Conservation (phyloP, 2,329 filamentous ascomycete genomes). For the Aureobasidium sp. region DNA sequence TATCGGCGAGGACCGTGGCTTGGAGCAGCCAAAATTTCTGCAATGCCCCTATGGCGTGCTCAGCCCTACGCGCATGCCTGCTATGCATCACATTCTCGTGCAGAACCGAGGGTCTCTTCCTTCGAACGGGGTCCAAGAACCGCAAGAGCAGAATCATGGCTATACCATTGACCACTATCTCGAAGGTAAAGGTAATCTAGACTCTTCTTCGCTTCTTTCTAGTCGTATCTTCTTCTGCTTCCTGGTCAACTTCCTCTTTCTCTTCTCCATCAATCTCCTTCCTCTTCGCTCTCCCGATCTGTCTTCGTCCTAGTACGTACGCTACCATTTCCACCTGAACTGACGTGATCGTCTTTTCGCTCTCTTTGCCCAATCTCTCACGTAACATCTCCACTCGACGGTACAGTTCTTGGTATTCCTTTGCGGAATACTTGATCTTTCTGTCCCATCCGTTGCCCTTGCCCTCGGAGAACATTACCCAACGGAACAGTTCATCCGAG, state of each 20-base stretch:
- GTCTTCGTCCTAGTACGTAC: conserved; percentile 53
- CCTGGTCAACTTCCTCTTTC: neutral
- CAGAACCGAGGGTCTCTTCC: neutral
- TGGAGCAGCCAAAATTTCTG: neutral
- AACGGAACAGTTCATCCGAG: conserved; percentile 69
- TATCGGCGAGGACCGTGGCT: neutral
- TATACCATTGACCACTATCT: neutral
- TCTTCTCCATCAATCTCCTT: neutral
- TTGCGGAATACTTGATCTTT: conserved; percentile 58
- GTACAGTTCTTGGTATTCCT: conserved; percentile 56
- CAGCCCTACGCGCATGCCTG: neutral
- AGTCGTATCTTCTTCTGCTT: neutral
- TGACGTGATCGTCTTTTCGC: conserved; percentile 37
- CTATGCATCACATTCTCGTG: neutral
- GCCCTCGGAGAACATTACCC: conserved; percentile 48
- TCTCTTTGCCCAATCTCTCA: conserved; percentile 34
- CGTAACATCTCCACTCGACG: conserved; percentile 26
- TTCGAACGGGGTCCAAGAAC: neutral
- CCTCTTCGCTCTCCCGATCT: neutral
- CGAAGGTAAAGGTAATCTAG: neutral
- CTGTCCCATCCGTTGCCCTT: conserved; percentile 35
- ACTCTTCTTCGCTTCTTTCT: neutral
- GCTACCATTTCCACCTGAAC: conserved; percentile 62
- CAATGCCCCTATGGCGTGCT: conserved; percentile 4
- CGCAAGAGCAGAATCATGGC: neutral